Conservation (phyloP, 108 stramenopile genomes). For the Pseudonitzschia pungens region DNA sequence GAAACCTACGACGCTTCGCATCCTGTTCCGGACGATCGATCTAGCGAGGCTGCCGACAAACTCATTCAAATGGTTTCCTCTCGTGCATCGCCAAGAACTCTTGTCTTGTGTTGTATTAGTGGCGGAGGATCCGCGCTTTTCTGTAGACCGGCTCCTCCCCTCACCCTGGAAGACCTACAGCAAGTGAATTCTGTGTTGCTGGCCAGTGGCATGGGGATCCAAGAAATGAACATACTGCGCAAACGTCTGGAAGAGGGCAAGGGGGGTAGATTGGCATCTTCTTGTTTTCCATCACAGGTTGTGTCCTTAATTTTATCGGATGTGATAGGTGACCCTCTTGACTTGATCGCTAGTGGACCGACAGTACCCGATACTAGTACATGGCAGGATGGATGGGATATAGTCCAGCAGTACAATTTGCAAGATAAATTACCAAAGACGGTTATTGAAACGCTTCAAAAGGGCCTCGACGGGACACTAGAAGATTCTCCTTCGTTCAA, state of each 20-base stretch:
- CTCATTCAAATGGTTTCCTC: constrained; percentile 52
- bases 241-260: constrained; percentile 80
- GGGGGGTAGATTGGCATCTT: constrained; percentile 66
- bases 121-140: constrained; percentile 86
- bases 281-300: constrained; percentile 59
- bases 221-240: constrained; percentile 83
- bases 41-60: constrained; percentile 53
- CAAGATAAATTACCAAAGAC: constrained; percentile 21
- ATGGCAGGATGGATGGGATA: constrained; percentile 55
- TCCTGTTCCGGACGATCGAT: constrained; percentile 82
- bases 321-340: constrained; percentile 87
- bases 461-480: constrained; percentile 34
- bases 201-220: constrained; percentile 76
- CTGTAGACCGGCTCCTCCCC: constrained; percentile 58
- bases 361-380: constrained; percentile 66
- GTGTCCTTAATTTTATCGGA: constrained; percentile 60
- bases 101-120: constrained; percentile 73
- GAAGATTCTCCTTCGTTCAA: constrained; percentile 52
- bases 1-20: constrained; percentile 66
- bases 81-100: constrained; percentile 36
- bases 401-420: constrained; percentile 59
- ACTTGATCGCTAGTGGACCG: constrained; percentile 87
- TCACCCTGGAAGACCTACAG: constrained; percentile 66
- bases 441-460: constrained; percentile 33
- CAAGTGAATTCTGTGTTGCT: constrained; percentile 57